Evolutionary conservation across 306 rosid species (phyloP), one percentile per base, ranked within the genome.

Genomic region (Vigna angularis): DNA sequence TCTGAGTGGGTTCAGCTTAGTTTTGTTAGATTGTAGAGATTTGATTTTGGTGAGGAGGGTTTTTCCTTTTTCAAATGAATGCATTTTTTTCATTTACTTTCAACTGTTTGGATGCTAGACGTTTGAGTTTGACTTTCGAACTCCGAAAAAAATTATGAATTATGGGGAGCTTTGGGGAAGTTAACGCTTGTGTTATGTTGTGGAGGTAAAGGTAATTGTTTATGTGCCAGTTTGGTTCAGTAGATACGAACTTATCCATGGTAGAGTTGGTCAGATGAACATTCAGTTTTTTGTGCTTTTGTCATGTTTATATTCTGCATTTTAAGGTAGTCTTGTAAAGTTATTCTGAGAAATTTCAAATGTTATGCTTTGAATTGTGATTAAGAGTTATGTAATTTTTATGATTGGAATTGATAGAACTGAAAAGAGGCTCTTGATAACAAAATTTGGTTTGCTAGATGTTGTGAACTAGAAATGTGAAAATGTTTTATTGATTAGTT

Each of bases 121-220:
- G n/a, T n/a, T n/a, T n/a, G n/a, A n/a, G n/a, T n/a, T n/a, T n/a
- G n/a, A n/a, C n/a, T n/a, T n/a, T n/a, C n/a, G n/a, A n/a, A n/a
- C n/a, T n/a, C n/a, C n/a, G n/a, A n/a, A n/a, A n/a, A n/a, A n/a
- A n/a, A n/a, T n/a, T n/a, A n/a, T n/a, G n/a, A n/a, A n/a, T n/a
- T n/a, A n/a, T n/a, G n/a, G n/a, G n/a, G n/a, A n/a, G n/a, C n/a
- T n/a, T n/a, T n/a, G n/a, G n/a, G n/a, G 24, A 22, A 22, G 30
- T 15, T 24, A 62, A 67, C 15, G 66, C 66, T 65, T 65, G 55
- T 48, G 51, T 36, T 71, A 55, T 52, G 16, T 64, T 51, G 67
- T 12, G 50, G 59, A 74, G 17, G 26, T 5, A 75, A 44, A n/a
- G 57, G 55, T 17, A 5, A 58, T 8, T 64, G 11, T 36, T 26